These are phyloP conservation scores for Acer saccharum DNA, from an alignment of 345 rosid species.

Conservation along the genomic window DNA sequence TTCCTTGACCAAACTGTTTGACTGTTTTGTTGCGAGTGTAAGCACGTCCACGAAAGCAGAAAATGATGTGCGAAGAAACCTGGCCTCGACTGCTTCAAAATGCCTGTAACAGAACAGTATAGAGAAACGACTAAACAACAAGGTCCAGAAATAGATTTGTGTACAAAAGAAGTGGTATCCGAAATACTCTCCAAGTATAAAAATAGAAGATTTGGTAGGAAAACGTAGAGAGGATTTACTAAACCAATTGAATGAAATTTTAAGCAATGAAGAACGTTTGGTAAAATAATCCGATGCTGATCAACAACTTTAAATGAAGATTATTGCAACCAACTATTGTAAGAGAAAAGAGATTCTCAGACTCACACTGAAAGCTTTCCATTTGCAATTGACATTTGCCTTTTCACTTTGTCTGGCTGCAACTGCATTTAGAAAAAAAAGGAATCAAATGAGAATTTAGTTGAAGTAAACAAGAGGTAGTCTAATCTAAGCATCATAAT, in stretches of 20 bases:
- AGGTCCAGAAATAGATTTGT: neutral
- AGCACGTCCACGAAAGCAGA: slow-evolving; percentile 84
- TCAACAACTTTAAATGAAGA: neutral
- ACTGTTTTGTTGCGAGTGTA: slow-evolving; percentile 74
- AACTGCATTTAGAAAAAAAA: slow-evolving; percentile 52
- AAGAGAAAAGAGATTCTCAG: slow-evolving; percentile 42
- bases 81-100: slow-evolving; percentile 88
- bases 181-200: neutral
- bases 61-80: slow-evolving; percentile 91
- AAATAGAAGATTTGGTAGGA: neutral
- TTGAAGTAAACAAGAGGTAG: neutral
- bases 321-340: neutral
- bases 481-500: neutral
- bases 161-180: neutral
- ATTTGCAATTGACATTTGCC: slow-evolving; percentile 59
- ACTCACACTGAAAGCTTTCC: slow-evolving; percentile 85
- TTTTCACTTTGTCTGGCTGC: slow-evolving; percentile 94
- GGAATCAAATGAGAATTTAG: slow-evolving; percentile 10
- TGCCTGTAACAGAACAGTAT: slow-evolving; percentile 38
- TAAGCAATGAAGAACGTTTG: no score
- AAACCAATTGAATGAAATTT: no score
- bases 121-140: no score
- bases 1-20: slow-evolving; percentile 65
- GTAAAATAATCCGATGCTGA: neutral
- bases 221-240: no score